These are phyloP conservation scores for Calonectria henricotiae DNA, from an alignment of 2,329 filamentous ascomycete species.

Conservation along the genomic window DNA sequence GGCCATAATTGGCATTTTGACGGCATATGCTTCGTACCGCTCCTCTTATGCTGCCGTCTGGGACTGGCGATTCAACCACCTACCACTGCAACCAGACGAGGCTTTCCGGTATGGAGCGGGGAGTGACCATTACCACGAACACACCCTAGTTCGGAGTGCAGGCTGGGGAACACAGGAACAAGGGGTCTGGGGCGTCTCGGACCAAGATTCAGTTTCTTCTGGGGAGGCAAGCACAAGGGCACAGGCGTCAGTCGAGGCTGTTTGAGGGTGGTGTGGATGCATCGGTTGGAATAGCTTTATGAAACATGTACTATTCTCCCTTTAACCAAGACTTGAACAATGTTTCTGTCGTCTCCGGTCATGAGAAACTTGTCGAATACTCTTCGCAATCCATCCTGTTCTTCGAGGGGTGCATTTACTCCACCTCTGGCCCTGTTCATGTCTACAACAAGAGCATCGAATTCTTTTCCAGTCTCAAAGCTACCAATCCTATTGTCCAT, in stretches of 20 bases:
- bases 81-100: conserved; percentile 69
- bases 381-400: conserved; percentile 62
- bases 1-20: conserved; percentile 73
- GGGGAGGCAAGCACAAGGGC: conserved; percentile 33
- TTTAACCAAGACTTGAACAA: conserved; percentile 69
- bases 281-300: background rate
- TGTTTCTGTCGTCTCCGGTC: conserved; percentile 78
- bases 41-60: conserved; percentile 79
- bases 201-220: conserved; percentile 31
- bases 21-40: conserved; percentile 76
- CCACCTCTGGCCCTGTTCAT: conserved; percentile 56
- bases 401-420: conserved; percentile 70
- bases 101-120: conserved; percentile 54
- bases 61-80: conserved; percentile 80
- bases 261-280: conserved; percentile 23
- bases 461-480: conserved; percentile 74
- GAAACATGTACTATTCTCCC: conserved; percentile 58
- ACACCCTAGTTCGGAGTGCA: conserved; percentile 49
- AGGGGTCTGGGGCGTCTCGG: conserved; percentile 27
- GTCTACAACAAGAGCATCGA: conserved; percentile 72
- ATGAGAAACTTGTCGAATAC: conserved; percentile 77
- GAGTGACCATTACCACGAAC: conserved; percentile 38
- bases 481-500: conserved; percentile 70
- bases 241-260: conserved; percentile 40
- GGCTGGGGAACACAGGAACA: conserved; percentile 52